Percentiles rank a stretch among this genome's conserved stretches.
Conservation (phyloP, 306 rosid species). For the Mimosa bimucronata region DNA sequence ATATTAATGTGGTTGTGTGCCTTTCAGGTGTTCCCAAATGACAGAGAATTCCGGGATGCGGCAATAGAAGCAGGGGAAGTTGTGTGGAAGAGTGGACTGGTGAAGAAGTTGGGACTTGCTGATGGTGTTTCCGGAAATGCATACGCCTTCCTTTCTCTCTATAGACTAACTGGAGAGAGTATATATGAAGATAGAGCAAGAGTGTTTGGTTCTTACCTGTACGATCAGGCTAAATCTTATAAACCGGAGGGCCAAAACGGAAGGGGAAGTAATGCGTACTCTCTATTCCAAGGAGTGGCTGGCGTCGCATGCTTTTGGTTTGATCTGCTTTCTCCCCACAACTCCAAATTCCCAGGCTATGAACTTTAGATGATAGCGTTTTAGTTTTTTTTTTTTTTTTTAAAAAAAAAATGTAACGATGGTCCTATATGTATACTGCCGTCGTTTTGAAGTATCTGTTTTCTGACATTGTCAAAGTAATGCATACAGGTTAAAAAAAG, state of each 20-base stretch:
- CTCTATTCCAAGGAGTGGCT: conserved; percentile 87
- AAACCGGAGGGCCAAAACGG: conserved; percentile 21
- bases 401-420: neutral
- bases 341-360: conserved; percentile 81
- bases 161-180: conserved; percentile 64
- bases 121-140: conserved; percentile 91
- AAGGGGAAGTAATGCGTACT: conserved; percentile 47
- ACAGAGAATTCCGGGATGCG: conserved; percentile 80
- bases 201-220: conserved; percentile 72
- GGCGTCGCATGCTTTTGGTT: conserved; percentile 89
- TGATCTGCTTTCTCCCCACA: conserved; percentile 64
- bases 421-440: neutral
- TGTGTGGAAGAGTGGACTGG: conserved; percentile 88
- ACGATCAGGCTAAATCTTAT: conserved; percentile 49
- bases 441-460: neutral
- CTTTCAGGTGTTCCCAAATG: conserved; percentile 63
- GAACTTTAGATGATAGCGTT: conserved; percentile 49
- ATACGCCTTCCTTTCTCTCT: conserved; percentile 77
- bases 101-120: conserved; percentile 81
- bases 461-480: neutral
- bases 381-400: too few species aligned
- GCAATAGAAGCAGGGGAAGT: conserved; percentile 99
- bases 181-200: conserved; percentile 79
- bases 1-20: neutral
- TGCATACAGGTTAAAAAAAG: neutral